A percentile compares a stretch with the other conserved stretches of the same genome.
Conservation (phyloP, 176 grass and related monocot species). For the Thinopyrum elongatum region DNA sequence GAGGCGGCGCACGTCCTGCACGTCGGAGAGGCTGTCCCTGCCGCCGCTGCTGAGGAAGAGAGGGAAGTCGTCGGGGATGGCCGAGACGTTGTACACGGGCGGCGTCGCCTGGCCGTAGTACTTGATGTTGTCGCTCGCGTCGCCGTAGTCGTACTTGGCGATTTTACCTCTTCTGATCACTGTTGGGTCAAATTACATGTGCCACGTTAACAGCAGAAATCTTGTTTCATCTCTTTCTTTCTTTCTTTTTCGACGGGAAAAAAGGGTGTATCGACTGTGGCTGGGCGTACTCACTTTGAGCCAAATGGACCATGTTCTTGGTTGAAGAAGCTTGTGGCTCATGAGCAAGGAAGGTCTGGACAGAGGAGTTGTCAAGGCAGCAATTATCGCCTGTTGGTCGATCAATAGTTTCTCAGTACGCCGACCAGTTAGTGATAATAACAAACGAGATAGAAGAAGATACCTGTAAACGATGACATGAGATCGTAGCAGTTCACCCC, state of each 20-base stretch:
- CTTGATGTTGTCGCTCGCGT: conserved; percentile 34
- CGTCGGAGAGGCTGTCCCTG: conserved; percentile 53
- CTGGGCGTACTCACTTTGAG: conserved; percentile 43
- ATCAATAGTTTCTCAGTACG: background rate
- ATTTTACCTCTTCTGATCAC: conserved; percentile 49
- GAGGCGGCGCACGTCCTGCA: conserved; percentile 39
- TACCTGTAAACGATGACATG: conserved; percentile 42
- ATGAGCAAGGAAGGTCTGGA: conserved; percentile 39
- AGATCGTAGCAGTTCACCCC: conserved; percentile 52
- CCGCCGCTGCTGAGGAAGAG: conserved; percentile 61
- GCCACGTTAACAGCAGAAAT: background rate
- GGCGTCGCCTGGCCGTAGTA: conserved; percentile 47
- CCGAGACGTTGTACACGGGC: conserved; percentile 48
- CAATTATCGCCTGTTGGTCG: conserved; percentile 47
- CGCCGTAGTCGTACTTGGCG: conserved; percentile 58
- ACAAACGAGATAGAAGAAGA: background rate
- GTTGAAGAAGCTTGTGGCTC: conserved; percentile 60
- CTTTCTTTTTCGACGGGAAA: too few relatives aligned
- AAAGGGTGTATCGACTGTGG: background rate
- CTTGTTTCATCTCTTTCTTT: background rate
- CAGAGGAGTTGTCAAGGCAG: conserved; percentile 52
- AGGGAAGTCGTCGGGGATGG: conserved; percentile 48
- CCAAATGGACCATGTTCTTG: conserved; percentile 57
- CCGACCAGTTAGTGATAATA: background rate
- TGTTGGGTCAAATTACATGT: background rate